phyloP scores from a whole-genome alignment of 257 asterid genomes.

The Nemophila menziesii region DNA sequence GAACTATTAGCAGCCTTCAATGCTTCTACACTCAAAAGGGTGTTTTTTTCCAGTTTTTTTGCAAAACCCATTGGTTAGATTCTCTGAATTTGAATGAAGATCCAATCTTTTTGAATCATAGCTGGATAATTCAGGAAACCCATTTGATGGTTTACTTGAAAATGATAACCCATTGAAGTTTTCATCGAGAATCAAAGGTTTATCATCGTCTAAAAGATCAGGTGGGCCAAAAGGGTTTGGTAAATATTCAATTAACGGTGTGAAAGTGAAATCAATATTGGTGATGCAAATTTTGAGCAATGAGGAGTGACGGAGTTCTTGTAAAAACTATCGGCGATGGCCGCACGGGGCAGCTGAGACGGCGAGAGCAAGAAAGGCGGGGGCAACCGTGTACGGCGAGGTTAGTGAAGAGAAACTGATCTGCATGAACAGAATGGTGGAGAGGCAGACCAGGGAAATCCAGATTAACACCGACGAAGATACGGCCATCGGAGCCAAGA shows the following conservation, averaged over 20 bases:
- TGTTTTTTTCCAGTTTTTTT: slow-evolving; percentile 8
- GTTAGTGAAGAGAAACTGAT: slow-evolving; percentile 69
- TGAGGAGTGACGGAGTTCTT: slow-evolving; percentile 60
- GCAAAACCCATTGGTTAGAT: slow-evolving; percentile 26
- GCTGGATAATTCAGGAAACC: slow-evolving; percentile 13
- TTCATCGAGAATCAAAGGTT: slow-evolving; percentile 57
- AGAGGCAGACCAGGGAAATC: slow-evolving; percentile 77
- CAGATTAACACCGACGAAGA: slow-evolving; percentile 68
- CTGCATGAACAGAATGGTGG: slow-evolving; percentile 84
- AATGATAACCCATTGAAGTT: slow-evolving; percentile 31
- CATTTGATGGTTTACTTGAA: slow-evolving; percentile 9
- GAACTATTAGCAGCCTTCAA: slow-evolving; percentile 66
- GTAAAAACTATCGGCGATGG: slow-evolving; percentile 91
- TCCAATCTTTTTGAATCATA: slow-evolving; percentile 24
- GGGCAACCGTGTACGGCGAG: slow-evolving; percentile 48
- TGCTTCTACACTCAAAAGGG: slow-evolving; percentile 32
- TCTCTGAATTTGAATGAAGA: slow-evolving; percentile 1
- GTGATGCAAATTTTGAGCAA: slow-evolving; percentile 41
- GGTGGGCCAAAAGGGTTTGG: slow-evolving; percentile 76
- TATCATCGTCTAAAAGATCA: slow-evolving; percentile 50
- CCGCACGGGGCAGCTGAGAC: slow-evolving; percentile 96
- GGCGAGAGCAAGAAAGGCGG: slow-evolving; percentile 41
- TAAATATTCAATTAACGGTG: slow-evolving; percentile 36
- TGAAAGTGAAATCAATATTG: slow-evolving; percentile 17
- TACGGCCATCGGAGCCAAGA: slow-evolving; percentile 79